phyloP scores from a whole-genome alignment of 2,329 filamentous ascomycete genomes.

The Colletotrichum truncatum region DNA sequence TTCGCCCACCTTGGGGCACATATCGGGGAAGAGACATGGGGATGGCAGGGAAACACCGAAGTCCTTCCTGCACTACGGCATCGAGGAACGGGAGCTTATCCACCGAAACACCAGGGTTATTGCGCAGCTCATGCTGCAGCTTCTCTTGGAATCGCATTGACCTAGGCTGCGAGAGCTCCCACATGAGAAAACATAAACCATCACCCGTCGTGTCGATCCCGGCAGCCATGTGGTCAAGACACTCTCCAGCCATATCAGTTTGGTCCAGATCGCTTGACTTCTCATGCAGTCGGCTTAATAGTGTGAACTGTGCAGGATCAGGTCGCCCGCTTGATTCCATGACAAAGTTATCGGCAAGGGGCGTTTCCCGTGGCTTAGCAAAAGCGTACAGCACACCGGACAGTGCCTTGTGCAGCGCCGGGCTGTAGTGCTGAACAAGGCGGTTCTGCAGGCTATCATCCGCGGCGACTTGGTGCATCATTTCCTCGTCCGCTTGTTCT shows the following conservation, averaged over 20 bases:
- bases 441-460: conserved; percentile 75
- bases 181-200: conserved; percentile 75
- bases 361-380: conserved; percentile 64
- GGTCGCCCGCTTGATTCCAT: conserved; percentile 57
- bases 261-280: conserved; percentile 56
- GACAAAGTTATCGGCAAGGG: conserved; percentile 68
- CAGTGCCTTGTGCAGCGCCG: conserved; percentile 57
- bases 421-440: conserved; percentile 66
- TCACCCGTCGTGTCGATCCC: conserved; percentile 79
- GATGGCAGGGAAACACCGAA: conserved; percentile 71
- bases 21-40: conserved; percentile 73
- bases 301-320: conserved; percentile 61
- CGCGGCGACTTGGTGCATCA: conserved; percentile 75
- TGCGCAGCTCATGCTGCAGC: conserved; percentile 61
- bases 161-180: conserved; percentile 71
- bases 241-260: conserved; percentile 71
- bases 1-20: conserved; percentile 62
- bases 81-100: conserved; percentile 68
- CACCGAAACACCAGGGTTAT: conserved; percentile 48
- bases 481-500: conserved; percentile 62
- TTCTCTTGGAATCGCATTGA: conserved; percentile 59
- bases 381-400: conserved; percentile 56
- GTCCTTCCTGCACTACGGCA: conserved; percentile 68
- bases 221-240: conserved; percentile 76
- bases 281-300: conserved; percentile 66